phyloP scores from a whole-genome alignment of 257 asterid species.

The Osmanthus fragrans region DNA sequence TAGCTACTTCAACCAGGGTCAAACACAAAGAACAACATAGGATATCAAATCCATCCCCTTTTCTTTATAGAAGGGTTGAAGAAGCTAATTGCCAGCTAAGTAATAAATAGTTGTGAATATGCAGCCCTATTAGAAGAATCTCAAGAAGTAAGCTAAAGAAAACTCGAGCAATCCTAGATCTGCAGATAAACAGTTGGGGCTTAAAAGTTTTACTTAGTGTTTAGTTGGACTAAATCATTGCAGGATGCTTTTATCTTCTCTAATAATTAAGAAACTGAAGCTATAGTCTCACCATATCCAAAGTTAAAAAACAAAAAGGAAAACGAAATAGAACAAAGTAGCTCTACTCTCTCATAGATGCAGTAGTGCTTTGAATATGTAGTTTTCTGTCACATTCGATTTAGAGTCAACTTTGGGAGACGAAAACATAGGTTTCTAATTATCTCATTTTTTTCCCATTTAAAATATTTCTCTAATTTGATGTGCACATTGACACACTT shows the following conservation, averaged over 20 bases:
- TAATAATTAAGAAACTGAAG: not conserved
- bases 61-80: not conserved
- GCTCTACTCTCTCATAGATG: not conserved
- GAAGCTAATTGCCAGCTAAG: not conserved
- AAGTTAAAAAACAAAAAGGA: not conserved
- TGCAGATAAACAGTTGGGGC: conserved; percentile 5
- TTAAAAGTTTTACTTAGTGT: conserved; percentile 10
- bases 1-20: conserved; percentile 10
- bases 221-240: not conserved
- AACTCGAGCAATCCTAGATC: not conserved
- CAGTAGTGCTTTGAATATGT: not conserved
- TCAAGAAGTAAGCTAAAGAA: conserved; percentile 6
- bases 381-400: not conserved
- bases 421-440: not conserved
- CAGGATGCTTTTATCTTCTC: not conserved
- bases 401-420: conserved; percentile 1
- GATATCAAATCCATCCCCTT: not conserved
- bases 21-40: conserved; percentile 3
- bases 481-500: not conserved
- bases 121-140: not conserved
- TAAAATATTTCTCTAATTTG: not conserved
- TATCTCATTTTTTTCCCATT: not conserved
- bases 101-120: not conserved
- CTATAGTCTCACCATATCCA: not conserved
- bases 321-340: not conserved